Conservation (phyloP, 2,329 filamentous ascomycete species). For the Pseudogymnoascus sp. region DNA sequence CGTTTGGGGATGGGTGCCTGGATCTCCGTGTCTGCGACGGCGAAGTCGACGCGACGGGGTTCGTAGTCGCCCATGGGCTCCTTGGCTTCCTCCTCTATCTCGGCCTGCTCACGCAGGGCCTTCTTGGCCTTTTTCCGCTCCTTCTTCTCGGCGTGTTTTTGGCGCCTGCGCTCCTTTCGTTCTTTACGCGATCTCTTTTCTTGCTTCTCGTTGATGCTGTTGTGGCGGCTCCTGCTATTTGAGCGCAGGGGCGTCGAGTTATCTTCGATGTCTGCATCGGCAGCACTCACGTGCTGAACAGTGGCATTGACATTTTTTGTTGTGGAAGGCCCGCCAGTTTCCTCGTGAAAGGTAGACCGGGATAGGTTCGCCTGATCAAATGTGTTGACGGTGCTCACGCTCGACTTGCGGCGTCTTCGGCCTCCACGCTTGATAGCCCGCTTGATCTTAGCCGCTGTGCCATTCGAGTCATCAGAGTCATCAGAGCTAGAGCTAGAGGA, state of each 20-base stretch:
- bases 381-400: conserved; percentile 28
- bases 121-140: conserved; percentile 16
- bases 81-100: conserved; percentile 14
- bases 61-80: conserved; percentile 27
- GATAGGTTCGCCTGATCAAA: conserved; percentile 3
- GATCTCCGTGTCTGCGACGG: conserved; percentile 32
- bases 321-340: not conserved
- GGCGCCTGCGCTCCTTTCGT: conserved; percentile 31
- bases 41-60: conserved; percentile 53
- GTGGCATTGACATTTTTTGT: too few species aligned
- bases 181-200: conserved; percentile 25
- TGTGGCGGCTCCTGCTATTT: conserved; percentile 19
- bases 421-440: conserved; percentile 60
- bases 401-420: conserved; percentile 66
- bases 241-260: not conserved
- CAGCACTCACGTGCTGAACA: not conserved
- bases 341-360: conserved; percentile 15
- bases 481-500: conserved; percentile 63
- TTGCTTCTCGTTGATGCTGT: conserved; percentile 18
- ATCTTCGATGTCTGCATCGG: not conserved
- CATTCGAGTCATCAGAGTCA: conserved; percentile 58
- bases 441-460: conserved; percentile 68
- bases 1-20: conserved; percentile 29
- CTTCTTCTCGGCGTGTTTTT: conserved; percentile 34
- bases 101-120: conserved; percentile 10